Evolutionary conservation across 2,329 filamentous ascomycete species (phyloP).

Genomic region (Coniosporium tulheliwenetii): DNA sequence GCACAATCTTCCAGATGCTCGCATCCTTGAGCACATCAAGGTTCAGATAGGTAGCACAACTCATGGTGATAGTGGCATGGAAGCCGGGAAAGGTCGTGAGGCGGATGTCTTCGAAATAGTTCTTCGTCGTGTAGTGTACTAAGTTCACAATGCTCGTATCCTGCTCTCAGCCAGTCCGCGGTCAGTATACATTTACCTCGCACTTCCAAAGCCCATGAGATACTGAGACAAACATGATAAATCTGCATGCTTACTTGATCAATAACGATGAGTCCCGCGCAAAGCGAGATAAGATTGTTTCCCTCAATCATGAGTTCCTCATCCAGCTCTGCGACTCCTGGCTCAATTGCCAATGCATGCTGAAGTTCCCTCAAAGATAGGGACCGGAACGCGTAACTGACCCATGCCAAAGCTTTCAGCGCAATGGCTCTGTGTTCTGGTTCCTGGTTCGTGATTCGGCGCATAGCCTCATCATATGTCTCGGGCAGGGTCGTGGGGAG

Average conservation of each 20-base stretch:
- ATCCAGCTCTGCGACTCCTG: slow-evolving; percentile 4
- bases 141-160: slow-evolving; percentile 2
- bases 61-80: slow-evolving; percentile 5
- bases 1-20: slow-evolving; percentile 1
- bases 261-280: slow-evolving; percentile 4
- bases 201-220: too few species aligned
- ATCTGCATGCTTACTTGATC: too few species aligned
- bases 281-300: slow-evolving; percentile 4
- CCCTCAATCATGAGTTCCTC: slow-evolving; percentile 5
- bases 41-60: slow-evolving; percentile 5
- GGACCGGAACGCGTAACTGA: slow-evolving; percentile 6
- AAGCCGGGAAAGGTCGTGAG: slow-evolving; percentile 2
- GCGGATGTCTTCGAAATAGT: slow-evolving; percentile 3
- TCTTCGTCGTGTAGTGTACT: slow-evolving; percentile 4
- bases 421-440: slow-evolving; percentile 1
- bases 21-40: slow-evolving; percentile 1
- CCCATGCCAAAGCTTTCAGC: slow-evolving; percentile 5
- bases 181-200: too few species aligned
- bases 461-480: slow-evolving; percentile 4
- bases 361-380: slow-evolving; percentile 6
- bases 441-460: slow-evolving; percentile 3
- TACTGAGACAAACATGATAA: too few species aligned
- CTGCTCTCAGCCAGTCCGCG: background rate
- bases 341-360: slow-evolving; percentile 7
- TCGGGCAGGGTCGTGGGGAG: slow-evolving; percentile 2